phyloP scores from a whole-genome alignment of 805 yeast species.

The Cyberlindnera euphorbiiphila region DNA sequence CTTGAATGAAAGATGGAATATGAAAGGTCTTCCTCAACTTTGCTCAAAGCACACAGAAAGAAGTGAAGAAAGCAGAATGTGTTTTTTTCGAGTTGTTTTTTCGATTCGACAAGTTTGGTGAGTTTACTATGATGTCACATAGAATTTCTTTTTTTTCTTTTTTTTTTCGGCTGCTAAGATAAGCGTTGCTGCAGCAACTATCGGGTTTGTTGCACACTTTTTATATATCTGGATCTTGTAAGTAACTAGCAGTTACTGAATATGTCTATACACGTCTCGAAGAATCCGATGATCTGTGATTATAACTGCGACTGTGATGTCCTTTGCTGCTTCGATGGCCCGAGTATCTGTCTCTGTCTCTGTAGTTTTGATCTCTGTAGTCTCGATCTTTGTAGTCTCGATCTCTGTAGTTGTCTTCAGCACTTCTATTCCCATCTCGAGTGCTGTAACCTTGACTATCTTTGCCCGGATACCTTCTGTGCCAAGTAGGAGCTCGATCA shows the following conservation, averaged over 20 bases:
- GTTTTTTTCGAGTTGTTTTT: too few relatives aligned
- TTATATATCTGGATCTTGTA: background rate
- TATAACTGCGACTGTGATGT: background rate
- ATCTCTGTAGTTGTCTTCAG: background rate
- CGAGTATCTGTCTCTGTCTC: background rate
- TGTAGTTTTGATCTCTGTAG: background rate
- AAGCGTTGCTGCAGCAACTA: conserved; percentile 12
- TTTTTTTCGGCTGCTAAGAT: background rate
- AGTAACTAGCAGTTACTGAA: too few relatives aligned
- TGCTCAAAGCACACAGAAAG: too few relatives aligned
- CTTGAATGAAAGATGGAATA: too few relatives aligned
- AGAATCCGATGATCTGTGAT: too few relatives aligned
- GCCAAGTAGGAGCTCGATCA: too few relatives aligned
- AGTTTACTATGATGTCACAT: conserved; percentile 3
- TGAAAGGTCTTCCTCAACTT: too few relatives aligned
- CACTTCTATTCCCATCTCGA: background rate
- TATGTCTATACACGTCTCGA: too few relatives aligned
- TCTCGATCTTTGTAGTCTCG: background rate
- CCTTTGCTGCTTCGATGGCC: background rate
- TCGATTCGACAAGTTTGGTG: too few relatives aligned
- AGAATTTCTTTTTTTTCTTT: conserved; percentile 1
- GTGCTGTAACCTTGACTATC: too few relatives aligned
- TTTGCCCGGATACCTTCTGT: too few relatives aligned
- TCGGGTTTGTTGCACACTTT: background rate
- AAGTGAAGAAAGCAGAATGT: too few relatives aligned